These are phyloP conservation scores for Uronychia setigera DNA, from an alignment of 73 alveolate genomes.

Conservation along the genomic window DNA sequence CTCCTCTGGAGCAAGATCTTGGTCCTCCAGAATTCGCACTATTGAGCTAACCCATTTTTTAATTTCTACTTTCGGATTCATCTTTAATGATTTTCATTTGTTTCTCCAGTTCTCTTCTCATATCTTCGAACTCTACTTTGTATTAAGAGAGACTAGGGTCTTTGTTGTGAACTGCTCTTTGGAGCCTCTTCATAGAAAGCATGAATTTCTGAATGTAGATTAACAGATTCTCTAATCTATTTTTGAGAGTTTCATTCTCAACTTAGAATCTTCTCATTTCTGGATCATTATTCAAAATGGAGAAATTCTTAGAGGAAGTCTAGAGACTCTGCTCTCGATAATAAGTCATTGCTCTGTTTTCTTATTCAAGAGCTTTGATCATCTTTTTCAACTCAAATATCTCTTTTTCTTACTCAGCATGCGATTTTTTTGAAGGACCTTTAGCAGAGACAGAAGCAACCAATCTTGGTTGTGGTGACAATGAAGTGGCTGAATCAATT, in stretches of 20 bases:
- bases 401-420: constrained; percentile 10
- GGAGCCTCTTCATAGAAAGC: constrained; percentile 59
- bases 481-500: constrained; percentile 2
- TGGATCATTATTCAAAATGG: constrained; percentile 12
- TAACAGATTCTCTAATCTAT: constrained; percentile 6
- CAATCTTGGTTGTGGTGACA: not conserved
- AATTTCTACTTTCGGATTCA: constrained; percentile 6
- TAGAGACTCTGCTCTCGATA: constrained; percentile 15
- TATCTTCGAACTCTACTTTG: constrained; percentile 56
- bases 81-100: constrained; percentile 25
- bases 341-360: constrained; percentile 12
- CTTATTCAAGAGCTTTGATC: constrained; percentile 21
- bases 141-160: constrained; percentile 43
- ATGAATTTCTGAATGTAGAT: constrained; percentile 40
- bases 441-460: not conserved
- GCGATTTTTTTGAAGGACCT: not conserved
- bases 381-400: not conserved
- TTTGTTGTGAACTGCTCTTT: constrained; percentile 62
- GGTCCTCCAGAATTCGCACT: not conserved
- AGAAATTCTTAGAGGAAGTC: not conserved
- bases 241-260: constrained; percentile 12
- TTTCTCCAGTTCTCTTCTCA: constrained; percentile 52
- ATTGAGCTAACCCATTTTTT: not conserved
- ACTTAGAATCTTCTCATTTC: constrained; percentile 16
- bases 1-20: not conserved